A percentile compares a stretch with the other conserved stretches of the same genome.
Conservation (phyloP, 352 stramenopile genomes). For the Phytophthora sojae region DNA sequence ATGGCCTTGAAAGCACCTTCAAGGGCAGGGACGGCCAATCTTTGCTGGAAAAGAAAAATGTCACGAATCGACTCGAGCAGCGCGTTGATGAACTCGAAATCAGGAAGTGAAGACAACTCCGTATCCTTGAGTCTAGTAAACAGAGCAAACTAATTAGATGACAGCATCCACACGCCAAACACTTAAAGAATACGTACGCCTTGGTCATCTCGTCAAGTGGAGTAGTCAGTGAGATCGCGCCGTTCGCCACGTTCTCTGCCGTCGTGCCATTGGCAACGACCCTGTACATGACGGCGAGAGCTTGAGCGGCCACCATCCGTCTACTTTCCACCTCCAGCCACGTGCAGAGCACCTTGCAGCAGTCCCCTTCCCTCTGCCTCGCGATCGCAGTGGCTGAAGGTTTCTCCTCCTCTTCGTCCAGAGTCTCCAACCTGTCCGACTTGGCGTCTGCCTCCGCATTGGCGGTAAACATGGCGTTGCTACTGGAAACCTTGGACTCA, state of each 20-base stretch:
- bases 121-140: slow-evolving; percentile 47
- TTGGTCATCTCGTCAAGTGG: slow-evolving; percentile 41
- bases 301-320: slow-evolving; percentile 45
- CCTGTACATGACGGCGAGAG: slow-evolving; percentile 50
- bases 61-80: slow-evolving; percentile 69
- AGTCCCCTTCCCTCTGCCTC: slow-evolving; percentile 44
- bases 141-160: background rate
- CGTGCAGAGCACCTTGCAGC: slow-evolving; percentile 47
- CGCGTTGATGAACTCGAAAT: slow-evolving; percentile 69
- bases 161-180: background rate
- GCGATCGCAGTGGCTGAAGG: slow-evolving; percentile 21
- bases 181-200: slow-evolving; percentile 33
- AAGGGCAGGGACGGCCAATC: slow-evolving; percentile 36
- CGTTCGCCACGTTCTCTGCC: slow-evolving; percentile 26
- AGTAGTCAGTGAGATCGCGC: slow-evolving; percentile 26
- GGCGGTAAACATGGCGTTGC: slow-evolving; percentile 12
- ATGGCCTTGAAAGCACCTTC: slow-evolving; percentile 49
- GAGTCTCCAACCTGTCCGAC: slow-evolving; percentile 30
- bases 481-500: slow-evolving; percentile 39
- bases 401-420: slow-evolving; percentile 47
- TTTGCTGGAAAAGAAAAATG: slow-evolving; percentile 47
- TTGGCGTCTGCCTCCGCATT: slow-evolving; percentile 29
- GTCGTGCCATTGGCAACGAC: slow-evolving; percentile 29
- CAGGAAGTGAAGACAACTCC: slow-evolving; percentile 38
- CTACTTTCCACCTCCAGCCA: slow-evolving; percentile 45